Conservation (phyloP, 2,329 filamentous ascomycete species). For the Fusarium goolgardi region DNA sequence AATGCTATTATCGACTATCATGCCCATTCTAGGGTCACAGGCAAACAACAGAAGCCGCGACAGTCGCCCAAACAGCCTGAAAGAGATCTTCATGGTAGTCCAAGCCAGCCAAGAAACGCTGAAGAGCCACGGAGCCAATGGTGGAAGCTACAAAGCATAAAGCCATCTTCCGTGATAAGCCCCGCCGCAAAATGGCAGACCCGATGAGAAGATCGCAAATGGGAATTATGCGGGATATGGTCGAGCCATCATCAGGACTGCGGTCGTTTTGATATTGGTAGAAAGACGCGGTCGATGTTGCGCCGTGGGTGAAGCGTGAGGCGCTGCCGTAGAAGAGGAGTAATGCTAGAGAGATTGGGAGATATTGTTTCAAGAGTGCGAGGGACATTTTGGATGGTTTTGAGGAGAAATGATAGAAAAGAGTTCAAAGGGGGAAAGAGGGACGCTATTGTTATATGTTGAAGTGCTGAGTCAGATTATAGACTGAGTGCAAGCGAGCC, state of each 20-base stretch:
- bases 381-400: background rate
- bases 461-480: conserved; percentile 18
- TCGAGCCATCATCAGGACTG: conserved; percentile 19
- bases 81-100: conserved; percentile 11
- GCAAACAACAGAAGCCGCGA: background rate
- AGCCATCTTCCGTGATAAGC: conserved; percentile 13
- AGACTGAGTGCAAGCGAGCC: background rate
- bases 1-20: fast-evolving
- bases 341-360: conserved; percentile 17
- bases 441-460: background rate
- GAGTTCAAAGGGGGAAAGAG: fast-evolving
- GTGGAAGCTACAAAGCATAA: conserved; percentile 30
- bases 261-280: conserved; percentile 31
- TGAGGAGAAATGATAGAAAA: too few species aligned
- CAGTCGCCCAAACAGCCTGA: conserved; percentile 25
- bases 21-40: background rate
- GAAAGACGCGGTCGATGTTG: conserved; percentile 23
- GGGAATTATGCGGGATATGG: conserved; percentile 13
- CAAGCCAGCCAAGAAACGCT: conserved; percentile 9
- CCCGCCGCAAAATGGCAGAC: conserved; percentile 2
- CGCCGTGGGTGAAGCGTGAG: conserved; percentile 28
- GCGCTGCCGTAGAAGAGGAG: conserved; percentile 37
- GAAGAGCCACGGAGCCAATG: conserved; percentile 12
- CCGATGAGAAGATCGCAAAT: conserved; percentile 24
- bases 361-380: background rate